phyloP scores from a whole-genome alignment of 495 filamentous ascomycete species.

The Usnea hakonensis region DNA sequence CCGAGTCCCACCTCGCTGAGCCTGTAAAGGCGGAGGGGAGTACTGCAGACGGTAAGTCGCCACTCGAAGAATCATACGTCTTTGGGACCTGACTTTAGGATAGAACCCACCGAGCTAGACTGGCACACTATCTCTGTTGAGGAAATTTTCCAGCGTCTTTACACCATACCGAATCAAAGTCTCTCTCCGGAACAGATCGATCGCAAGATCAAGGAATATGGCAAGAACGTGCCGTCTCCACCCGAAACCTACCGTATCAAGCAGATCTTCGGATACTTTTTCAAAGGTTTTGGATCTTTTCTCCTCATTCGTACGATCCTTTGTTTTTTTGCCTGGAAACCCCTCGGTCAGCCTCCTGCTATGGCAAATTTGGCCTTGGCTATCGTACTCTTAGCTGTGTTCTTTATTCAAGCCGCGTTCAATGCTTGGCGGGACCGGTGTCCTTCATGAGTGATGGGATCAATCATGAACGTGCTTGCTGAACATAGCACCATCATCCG shows the following conservation, averaged over 20 bases:
- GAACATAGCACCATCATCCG: conserved; percentile 55
- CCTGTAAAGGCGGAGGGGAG: not conserved
- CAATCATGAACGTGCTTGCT: conserved; percentile 61
- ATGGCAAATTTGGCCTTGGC: conserved; percentile 58
- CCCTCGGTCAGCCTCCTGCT: conserved; percentile 58
- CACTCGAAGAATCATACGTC: too few species aligned
- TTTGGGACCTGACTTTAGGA: not conserved
- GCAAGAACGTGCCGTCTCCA: conserved; percentile 53
- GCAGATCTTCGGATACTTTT: conserved; percentile 59
- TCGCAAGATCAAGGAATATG: conserved; percentile 46
- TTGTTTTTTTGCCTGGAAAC: conserved; percentile 62
- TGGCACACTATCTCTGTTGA: conserved; percentile 50
- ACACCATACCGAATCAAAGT: conserved; percentile 41
- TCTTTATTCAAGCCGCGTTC: conserved; percentile 62
- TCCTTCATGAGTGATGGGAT: conserved; percentile 55
- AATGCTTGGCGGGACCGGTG: conserved; percentile 59
- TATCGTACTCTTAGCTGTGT: conserved; percentile 57
- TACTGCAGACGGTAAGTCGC: not conserved
- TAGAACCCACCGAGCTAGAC: too few species aligned
- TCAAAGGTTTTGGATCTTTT: conserved; percentile 61
- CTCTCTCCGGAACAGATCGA: conserved; percentile 43
- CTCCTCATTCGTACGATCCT: conserved; percentile 55
- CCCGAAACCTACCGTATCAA: conserved; percentile 48
- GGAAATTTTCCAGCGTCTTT: conserved; percentile 48
- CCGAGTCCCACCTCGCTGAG: too few species aligned